Base-by-base conservation (phyloP, 208 protist genomes). In the Acanthamoeba pearcei region DNA sequence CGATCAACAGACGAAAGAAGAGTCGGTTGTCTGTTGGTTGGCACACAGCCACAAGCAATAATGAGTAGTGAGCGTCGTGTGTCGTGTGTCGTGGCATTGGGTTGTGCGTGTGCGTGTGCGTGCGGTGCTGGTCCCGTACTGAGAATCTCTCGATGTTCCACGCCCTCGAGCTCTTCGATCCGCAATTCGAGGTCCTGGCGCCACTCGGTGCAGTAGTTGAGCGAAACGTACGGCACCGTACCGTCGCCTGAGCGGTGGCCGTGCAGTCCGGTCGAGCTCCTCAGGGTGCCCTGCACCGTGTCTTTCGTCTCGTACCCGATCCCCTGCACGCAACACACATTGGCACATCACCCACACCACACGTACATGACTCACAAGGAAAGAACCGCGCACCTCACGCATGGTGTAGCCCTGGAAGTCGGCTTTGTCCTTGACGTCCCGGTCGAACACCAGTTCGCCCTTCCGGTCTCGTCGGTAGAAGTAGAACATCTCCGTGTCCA, bases 401-500 rank as follows among this genome's bases (percentile, higher is more conserved):
- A 90, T 22, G 51, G 46, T 15, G 17, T 24, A 38, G 66, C 66
- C 66, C 29, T 74, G 66, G 29, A 74, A 85, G 38, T 27, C 76
- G 42, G 38, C 76, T 2, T 4, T 19, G 1, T 49, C 76, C 49
- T 57, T 85, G 38, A 27, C 76, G 1, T 49, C 32, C n/a, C 12
- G 51, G 49, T 85, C 55, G 17, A 90, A 90, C 53, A 90, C 82
- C 13, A 90, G 82, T 32, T 90, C 57, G 46, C 82, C 82, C 49
- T 90, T 90, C 5, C 24, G 22, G 49, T 90, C 66, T 8, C 32
- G 55, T 38, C 24, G 49, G 55, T 90, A 90, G 49, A 90, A 90
- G 57, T 68, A 90, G 29, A 60, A 70, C 55, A 90, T 49, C 57
- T 90, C 82, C 46, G 82, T 90, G n/a, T 90, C 82, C 82, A 90